Evolutionary conservation across 2,329 filamentous ascomycete genomes (phyloP).

Genomic region (Colletotrichum tanaceti): DNA sequence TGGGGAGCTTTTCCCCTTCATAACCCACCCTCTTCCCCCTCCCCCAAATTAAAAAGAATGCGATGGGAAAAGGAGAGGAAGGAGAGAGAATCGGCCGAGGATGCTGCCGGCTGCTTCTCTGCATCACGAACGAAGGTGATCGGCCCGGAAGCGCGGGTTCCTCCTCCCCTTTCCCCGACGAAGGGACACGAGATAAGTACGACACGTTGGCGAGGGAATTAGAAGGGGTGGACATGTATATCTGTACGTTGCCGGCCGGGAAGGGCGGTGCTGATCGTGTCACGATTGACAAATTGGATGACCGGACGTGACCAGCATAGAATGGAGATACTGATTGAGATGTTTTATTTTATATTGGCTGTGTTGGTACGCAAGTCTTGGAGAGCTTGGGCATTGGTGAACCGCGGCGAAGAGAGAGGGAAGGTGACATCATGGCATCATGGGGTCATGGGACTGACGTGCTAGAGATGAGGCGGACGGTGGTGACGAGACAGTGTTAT

Average conservation of each 20-base stretch:
- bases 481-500: background rate
- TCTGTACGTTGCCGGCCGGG: conserved; percentile 7
- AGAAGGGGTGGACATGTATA: background rate
- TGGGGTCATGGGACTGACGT: background rate
- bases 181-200: background rate
- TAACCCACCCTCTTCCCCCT: no score
- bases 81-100: background rate
- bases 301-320: background rate
- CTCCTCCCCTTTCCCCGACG: background rate
- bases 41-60: background rate
- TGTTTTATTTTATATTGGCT: no score
- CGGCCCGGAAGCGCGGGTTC: background rate
- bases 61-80: background rate
- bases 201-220: background rate
- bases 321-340: no score
- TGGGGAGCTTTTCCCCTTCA: background rate
- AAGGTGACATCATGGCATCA: background rate
- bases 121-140: background rate
- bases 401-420: background rate
- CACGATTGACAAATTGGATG: background rate
- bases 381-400: background rate
- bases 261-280: background rate
- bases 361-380: background rate
- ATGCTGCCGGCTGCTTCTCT: background rate
- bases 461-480: background rate